Evolutionary conservation across 495 filamentous ascomycete genomes (phyloP).

Genomic region (Apodospora peruviana): DNA sequence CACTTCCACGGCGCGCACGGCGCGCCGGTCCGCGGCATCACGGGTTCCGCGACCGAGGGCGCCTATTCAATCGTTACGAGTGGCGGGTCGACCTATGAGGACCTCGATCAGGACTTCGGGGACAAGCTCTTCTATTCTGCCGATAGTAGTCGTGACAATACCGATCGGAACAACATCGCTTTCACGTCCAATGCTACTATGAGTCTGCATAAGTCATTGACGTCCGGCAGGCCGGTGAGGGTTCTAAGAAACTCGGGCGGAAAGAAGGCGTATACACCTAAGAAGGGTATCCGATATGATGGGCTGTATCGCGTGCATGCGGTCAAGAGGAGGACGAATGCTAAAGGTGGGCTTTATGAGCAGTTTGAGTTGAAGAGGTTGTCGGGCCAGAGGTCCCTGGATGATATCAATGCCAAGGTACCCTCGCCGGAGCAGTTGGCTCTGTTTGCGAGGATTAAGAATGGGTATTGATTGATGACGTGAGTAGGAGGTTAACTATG

Average conservation of each 20-base stretch:
- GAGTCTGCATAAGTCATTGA: conserved; percentile 28
- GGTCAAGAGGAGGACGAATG: conserved; percentile 3
- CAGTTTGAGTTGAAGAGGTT: conserved; percentile 39
- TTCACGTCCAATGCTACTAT: conserved; percentile 25
- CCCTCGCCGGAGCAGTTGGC: no score
- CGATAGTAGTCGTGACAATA: conserved; percentile 27
- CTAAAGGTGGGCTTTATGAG: conserved; percentile 26
- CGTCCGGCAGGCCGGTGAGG: conserved; percentile 30
- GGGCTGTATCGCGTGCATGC: conserved; percentile 42
- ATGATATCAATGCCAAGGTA: no score
- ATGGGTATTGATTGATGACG: no score
- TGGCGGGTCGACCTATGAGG: conserved; percentile 35
- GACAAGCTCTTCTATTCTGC: conserved; percentile 43
- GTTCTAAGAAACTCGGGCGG: conserved; percentile 36
- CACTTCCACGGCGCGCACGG: conserved; percentile 49
- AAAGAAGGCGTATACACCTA: conserved; percentile 22
- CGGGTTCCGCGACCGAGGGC: conserved; percentile 29
- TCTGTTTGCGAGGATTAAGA: no score
- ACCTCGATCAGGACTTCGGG: conserved; percentile 40
- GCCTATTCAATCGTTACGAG: conserved; percentile 42
- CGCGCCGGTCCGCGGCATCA: conserved; percentile 37
- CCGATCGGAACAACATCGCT: conserved; percentile 9
- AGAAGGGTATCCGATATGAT: conserved; percentile 46
- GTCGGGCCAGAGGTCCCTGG: conserved; percentile 17
- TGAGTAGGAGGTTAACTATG: no score